Evolutionary conservation across 257 asterid genomes (phyloP), one percentile per base, ranked within the genome.

Genomic region (Euphrasia confusa): DNA sequence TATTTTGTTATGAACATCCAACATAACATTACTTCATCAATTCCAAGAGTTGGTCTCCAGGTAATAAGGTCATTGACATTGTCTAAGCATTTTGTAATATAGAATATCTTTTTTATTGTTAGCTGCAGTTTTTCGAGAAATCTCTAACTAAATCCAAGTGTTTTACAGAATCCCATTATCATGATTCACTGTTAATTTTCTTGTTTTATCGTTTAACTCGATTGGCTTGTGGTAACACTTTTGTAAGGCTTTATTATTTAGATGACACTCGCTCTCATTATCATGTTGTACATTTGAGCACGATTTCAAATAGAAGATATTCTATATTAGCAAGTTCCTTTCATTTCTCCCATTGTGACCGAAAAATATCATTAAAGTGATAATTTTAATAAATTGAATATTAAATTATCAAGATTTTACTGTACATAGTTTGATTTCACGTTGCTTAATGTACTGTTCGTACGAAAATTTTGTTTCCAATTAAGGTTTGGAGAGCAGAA

Each of bases 31-130:
- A 89, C 96, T 44, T 92, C 99, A 67, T 86, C 99, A 44, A 80
- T 92, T 70, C 95, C 92, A 64, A 84, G 75, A 58, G 97, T 92
- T 57, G 97, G 99, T 67, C 85, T 92, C 78, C 99, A 92, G 97
- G 99, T 92, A 72, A 32, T 60, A 27, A 64, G 14, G 47, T 35
- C 18, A 49, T 59, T 35, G 21, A 26, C 42, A 62, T 69, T 39
- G 48, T 62, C 40, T 45, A 24, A 30, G 13, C 21, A 12, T 28
- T 13, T 42, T 37, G 54, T 6, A 27, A 10, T 12, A 35, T 58
- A 10, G 28, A 24, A 45, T 12, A n/a, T 54, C 67, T 11, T 17
- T 42, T 21, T 67, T 54, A 33, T 35, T 11, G 35, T 59, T 62
- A 52, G 40, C 42, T 50, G 32, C 49, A 14, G 63, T 4, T 61